phyloP scores from a whole-genome alignment of 306 rosid species.

The Acmispon strigosus region DNA sequence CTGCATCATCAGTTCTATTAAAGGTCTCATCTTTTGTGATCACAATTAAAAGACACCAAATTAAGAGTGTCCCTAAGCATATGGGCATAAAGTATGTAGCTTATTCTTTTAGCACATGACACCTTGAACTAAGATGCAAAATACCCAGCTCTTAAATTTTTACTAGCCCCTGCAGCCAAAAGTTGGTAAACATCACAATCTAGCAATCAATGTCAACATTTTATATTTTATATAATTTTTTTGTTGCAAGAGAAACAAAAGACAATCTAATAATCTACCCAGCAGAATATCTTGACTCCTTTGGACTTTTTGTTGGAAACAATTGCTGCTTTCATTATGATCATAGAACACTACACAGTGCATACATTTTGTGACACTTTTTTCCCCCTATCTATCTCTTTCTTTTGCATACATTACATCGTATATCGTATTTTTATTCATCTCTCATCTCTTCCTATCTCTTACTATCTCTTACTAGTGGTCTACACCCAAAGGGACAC shows the following conservation, averaged over 20 bases:
- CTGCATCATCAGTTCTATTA: constrained; percentile 45
- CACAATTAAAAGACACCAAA: constrained; percentile 11
- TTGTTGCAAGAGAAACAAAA: neutral
- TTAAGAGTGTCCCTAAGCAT: neutral
- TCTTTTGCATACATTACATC: too few species aligned
- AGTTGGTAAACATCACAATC: constrained; percentile 29
- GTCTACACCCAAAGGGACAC: too few species aligned
- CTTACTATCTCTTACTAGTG: too few species aligned
- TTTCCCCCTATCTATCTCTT: too few species aligned
- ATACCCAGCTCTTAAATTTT: neutral
- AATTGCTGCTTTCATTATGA: constrained; percentile 20
- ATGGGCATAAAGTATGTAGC: constrained; percentile 1
- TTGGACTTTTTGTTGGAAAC: neutral
- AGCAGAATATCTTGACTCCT: constrained; percentile 8
- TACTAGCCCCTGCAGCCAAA: constrained; percentile 5
- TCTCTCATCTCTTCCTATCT: too few species aligned
- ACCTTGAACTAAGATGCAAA: constrained; percentile 1
- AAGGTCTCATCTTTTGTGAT: constrained; percentile 10
- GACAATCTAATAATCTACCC: neutral
- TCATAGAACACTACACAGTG: too few species aligned
- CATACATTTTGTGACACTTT: too few species aligned
- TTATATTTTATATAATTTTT: neutral
- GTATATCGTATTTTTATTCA: too few species aligned
- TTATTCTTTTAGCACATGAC: neutral
- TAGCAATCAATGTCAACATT: constrained; percentile 14